A percentile compares a stretch with the other conserved stretches of the same genome.
phyloP scores from a whole-genome alignment of 2,329 filamentous ascomycete species.

The Sarocladium oryzae region DNA sequence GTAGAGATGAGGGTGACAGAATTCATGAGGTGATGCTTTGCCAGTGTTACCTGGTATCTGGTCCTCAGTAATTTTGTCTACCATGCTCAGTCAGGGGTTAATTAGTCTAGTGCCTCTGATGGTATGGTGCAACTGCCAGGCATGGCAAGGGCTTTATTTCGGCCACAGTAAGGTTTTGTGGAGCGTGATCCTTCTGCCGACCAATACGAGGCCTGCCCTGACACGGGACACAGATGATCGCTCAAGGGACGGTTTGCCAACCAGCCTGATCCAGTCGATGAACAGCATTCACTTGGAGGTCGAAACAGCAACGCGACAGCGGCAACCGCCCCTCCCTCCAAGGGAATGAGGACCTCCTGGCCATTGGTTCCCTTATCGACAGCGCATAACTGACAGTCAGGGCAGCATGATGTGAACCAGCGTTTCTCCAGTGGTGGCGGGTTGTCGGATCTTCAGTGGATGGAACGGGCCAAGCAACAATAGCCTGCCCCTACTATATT shows the following conservation, averaged over 20 bases:
- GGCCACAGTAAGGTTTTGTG: neutral
- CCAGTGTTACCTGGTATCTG: neutral
- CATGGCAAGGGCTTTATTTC: neutral
- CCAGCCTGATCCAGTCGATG: neutral
- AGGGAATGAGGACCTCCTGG: too few species aligned
- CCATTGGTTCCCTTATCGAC: too few species aligned
- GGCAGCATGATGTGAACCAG: too few species aligned
- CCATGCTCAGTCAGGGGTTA: neutral
- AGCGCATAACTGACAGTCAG: too few species aligned
- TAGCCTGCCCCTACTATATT: neutral
- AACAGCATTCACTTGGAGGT: neutral
- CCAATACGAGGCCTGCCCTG: slow-evolving; percentile 1
- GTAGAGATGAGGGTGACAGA: neutral
- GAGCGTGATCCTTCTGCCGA: neutral
- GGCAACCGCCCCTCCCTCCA: too few species aligned
- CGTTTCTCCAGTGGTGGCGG: too few species aligned
- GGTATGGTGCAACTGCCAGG: neutral
- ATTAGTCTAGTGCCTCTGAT: neutral
- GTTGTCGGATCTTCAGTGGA: neutral
- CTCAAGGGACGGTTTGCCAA: neutral
- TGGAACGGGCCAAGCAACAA: neutral
- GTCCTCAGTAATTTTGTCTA: neutral
- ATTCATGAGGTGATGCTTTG: neutral
- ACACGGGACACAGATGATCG: neutral
- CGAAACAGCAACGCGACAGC: too few species aligned